A percentile compares a stretch with the other conserved stretches of the same genome.
These are phyloP conservation scores for Pythium aphanidermatum DNA, from an alignment of 352 stramenopile genomes.

Conservation along the genomic window DNA sequence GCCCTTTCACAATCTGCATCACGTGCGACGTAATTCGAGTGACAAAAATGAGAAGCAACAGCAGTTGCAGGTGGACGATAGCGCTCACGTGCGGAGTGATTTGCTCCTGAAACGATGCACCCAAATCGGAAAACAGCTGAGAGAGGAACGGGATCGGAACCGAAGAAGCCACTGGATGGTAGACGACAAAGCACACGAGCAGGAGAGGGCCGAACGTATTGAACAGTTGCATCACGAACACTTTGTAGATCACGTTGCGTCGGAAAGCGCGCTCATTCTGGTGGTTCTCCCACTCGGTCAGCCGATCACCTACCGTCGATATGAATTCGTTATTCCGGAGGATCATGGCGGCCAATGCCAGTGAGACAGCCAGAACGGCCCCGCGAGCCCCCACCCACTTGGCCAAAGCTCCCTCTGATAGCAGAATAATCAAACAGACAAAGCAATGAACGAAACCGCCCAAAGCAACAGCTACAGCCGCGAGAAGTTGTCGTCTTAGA, in stretches of 20 bases:
- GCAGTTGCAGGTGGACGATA: slow-evolving; percentile 12
- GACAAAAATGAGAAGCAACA: slow-evolving; percentile 15
- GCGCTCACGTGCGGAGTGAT: slow-evolving; percentile 3
- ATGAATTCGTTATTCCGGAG: slow-evolving; percentile 17
- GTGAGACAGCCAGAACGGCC: background rate
- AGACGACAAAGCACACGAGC: slow-evolving; percentile 13
- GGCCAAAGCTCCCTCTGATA: background rate
- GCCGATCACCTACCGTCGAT: slow-evolving; percentile 12
- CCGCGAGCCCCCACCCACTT: slow-evolving; percentile 11
- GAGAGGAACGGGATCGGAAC: background rate
- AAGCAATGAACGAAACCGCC: slow-evolving; percentile 2
- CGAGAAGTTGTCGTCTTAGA: slow-evolving; percentile 8
- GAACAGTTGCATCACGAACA: slow-evolving; percentile 19
- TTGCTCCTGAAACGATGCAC: background rate
- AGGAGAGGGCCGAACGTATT: slow-evolving; percentile 20
- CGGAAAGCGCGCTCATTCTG: slow-evolving; percentile 22
- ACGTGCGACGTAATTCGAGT: slow-evolving; percentile 15
- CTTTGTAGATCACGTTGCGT: slow-evolving; percentile 23
- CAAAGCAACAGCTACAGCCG: slow-evolving; percentile 1
- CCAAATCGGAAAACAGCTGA: background rate
- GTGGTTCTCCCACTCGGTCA: slow-evolving; percentile 29
- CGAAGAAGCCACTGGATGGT: background rate
- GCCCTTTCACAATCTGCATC: slow-evolving; percentile 3
- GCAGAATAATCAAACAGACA: slow-evolving; percentile 8
- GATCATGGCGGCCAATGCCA: slow-evolving; percentile 11